These are phyloP conservation scores for Rauvolfia tetraphylla DNA, from an alignment of 257 asterid genomes.

Conservation along the genomic window DNA sequence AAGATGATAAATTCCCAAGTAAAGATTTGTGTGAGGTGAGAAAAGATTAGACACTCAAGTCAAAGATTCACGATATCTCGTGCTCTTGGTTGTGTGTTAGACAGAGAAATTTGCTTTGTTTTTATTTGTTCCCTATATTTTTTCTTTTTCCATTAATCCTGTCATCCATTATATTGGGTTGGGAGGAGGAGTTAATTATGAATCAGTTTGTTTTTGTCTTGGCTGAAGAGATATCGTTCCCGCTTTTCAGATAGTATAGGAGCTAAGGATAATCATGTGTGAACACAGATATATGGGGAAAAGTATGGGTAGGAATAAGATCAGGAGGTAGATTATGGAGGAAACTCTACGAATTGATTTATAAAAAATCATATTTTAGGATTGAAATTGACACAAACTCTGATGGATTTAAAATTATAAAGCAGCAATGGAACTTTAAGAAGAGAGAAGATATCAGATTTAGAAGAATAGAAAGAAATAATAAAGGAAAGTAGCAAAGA, in stretches of 20 bases:
- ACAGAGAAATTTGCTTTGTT: neutral
- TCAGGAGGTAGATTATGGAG: neutral
- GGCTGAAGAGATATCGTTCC: neutral
- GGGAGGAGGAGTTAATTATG: neutral
- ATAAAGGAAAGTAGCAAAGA: neutral
- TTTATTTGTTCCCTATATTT: neutral
- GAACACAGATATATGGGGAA: too few species aligned
- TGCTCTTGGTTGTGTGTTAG: neutral
- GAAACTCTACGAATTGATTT: neutral
- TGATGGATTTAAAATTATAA: neutral
- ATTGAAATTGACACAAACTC: neutral
- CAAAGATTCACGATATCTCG: too few species aligned
- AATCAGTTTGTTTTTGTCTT: neutral
- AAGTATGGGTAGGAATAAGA: neutral
- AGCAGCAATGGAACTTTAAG: neutral
- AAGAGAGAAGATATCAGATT: neutral
- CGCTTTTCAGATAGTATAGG: neutral
- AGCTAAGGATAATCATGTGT: neutral
- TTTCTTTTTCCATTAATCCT: neutral
- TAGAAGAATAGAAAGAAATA: neutral
- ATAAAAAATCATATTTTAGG: neutral
- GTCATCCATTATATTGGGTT: neutral
- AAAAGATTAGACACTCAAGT: neutral
- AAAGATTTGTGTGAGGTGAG: neutral
- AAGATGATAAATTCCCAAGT: neutral